Conservation (phyloP, 768 basidiomycete genomes). For the Mycena haematopus region DNA sequence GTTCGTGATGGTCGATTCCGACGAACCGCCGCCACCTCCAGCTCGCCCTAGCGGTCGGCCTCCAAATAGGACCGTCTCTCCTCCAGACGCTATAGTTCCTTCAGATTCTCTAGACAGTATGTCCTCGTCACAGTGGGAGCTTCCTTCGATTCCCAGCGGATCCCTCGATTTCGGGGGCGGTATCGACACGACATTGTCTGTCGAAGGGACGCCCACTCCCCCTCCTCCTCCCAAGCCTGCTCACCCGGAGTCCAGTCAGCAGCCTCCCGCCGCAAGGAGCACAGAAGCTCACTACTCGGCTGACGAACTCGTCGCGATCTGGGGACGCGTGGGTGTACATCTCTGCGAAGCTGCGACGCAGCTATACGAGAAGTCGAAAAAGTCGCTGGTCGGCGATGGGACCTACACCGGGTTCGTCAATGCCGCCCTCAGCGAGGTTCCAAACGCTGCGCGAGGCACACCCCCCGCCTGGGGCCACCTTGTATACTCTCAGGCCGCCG, state of each 20-base stretch:
- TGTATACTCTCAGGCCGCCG: constrained; percentile 74
- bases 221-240: constrained; percentile 33
- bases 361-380: constrained; percentile 79
- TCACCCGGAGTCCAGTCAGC: constrained; percentile 29
- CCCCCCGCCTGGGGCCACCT: constrained; percentile 70
- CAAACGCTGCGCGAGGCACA: constrained; percentile 56
- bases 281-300: constrained; percentile 49
- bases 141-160: constrained; percentile 64
- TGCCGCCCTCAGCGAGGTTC: constrained; percentile 69
- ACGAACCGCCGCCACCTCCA: constrained; percentile 54
- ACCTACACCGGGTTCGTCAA: constrained; percentile 80
- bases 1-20: constrained; percentile 65
- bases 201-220: constrained; percentile 35
- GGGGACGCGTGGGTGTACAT: constrained; percentile 77
- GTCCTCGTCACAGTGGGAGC: constrained; percentile 65
- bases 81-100: constrained; percentile 36
- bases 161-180: constrained; percentile 57
- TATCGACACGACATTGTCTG: constrained; percentile 32
- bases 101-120: constrained; percentile 35
- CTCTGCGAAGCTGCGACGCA: constrained; percentile 73
- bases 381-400: constrained; percentile 82
- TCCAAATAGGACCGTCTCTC: constrained; percentile 46
- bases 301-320: constrained; percentile 74
- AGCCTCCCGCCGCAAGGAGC: constrained; percentile 30
- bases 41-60: constrained; percentile 39